Percentiles rank a stretch among this genome's conserved stretches.
Evolutionary conservation across 2,329 filamentous ascomycete genomes (phyloP).

Genomic region (Periconia sp.): DNA sequence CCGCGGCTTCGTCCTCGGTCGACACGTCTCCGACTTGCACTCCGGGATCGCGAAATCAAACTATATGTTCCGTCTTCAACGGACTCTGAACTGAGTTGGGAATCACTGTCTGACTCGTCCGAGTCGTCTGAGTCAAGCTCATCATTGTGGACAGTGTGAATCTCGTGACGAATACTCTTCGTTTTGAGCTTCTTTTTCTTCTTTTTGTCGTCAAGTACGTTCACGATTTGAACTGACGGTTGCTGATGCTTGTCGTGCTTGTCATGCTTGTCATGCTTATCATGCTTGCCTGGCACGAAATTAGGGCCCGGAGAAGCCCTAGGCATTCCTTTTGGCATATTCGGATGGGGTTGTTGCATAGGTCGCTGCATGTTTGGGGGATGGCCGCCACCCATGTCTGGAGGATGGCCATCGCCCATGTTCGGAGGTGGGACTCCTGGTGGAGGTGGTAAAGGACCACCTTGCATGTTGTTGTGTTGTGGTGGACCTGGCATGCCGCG

Average conservation of each 20-base stretch:
- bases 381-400: background rate
- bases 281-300: background rate
- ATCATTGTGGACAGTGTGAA: constrained; percentile 5
- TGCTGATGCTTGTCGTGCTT: background rate
- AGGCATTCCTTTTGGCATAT: background rate
- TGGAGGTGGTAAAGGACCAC: background rate
- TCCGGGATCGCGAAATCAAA: constrained; percentile 16
- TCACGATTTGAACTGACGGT: constrained; percentile 3
- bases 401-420: background rate
- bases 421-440: background rate
- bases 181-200: constrained; percentile 19
- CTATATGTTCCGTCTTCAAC: constrained; percentile 23
- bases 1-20: constrained; percentile 13
- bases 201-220: constrained; percentile 10
- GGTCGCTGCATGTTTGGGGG: background rate
- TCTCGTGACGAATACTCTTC: constrained; percentile 4
- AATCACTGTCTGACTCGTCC: constrained; percentile 15
- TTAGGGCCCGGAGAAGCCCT: background rate
- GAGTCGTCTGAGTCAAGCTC: constrained; percentile 20
- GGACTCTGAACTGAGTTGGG: constrained; percentile 12
- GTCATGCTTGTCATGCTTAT: background rate
- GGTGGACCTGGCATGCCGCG: background rate
- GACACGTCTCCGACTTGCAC: constrained; percentile 5
- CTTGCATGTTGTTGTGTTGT: background rate
- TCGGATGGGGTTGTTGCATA: background rate